These are phyloP conservation scores for Fusarium humuli DNA, from an alignment of 2,329 filamentous ascomycete species.

Conservation along the genomic window DNA sequence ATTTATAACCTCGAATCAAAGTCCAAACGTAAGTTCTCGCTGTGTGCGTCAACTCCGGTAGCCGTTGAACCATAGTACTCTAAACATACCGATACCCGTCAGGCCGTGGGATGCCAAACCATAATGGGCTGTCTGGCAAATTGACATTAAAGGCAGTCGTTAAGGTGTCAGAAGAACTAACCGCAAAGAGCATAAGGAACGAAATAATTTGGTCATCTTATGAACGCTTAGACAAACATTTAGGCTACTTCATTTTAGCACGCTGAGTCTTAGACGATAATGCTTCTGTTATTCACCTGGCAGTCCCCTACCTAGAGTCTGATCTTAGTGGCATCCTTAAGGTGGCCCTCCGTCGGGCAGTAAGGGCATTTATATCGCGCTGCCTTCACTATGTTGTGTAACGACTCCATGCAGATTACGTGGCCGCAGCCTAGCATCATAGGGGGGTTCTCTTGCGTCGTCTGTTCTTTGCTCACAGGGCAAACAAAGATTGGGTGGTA, in stretches of 20 bases:
- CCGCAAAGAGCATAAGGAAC: neutral
- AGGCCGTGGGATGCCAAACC: neutral
- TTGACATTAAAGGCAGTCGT: neutral
- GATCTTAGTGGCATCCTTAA: constrained; percentile 80
- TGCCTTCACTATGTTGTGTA: constrained; percentile 83
- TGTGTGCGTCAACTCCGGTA: constrained; percentile 1
- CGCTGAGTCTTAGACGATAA: neutral
- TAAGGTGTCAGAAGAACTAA: neutral
- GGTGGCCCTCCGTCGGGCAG: constrained; percentile 85
- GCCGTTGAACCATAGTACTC: constrained; percentile 18
- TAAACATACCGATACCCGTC: no score
- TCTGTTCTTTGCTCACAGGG: constrained; percentile 96
- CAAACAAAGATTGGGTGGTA: constrained; percentile 99
- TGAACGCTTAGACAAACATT: neutral
- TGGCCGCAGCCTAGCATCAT: constrained; percentile 98
- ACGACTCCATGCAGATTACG: constrained; percentile 86
- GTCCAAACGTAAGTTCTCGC: neutral
- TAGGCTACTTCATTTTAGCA: neutral
- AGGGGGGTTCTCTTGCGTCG: constrained; percentile 90
- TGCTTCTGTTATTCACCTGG: neutral
- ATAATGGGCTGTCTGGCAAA: neutral
- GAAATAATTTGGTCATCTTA: neutral
- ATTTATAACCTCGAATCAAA: constrained; percentile 23
- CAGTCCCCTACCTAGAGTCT: constrained; percentile 61
- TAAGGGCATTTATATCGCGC: constrained; percentile 94